Evolutionary conservation across 2,329 filamentous ascomycete genomes (phyloP).

Genomic region (Calcarisporium arbuscula): DNA sequence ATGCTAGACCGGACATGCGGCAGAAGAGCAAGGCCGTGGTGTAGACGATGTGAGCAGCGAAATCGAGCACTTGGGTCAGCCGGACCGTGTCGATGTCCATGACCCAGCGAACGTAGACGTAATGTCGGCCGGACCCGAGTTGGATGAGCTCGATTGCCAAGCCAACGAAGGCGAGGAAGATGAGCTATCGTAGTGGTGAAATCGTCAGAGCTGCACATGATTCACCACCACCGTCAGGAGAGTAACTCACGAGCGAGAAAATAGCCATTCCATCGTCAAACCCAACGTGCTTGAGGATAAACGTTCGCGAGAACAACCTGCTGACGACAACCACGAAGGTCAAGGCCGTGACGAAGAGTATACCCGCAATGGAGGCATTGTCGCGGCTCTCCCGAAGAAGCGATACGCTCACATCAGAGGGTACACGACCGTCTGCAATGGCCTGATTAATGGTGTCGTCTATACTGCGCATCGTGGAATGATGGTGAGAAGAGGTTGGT

Average conservation of each 20-base stretch:
- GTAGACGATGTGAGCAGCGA: conserved; percentile 44
- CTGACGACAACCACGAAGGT: conserved; percentile 26
- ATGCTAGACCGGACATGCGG: conserved; percentile 44
- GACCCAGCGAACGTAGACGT: conserved; percentile 40
- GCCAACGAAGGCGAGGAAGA: conserved; percentile 34
- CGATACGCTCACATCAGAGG: conserved; percentile 23
- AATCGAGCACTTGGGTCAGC: conserved; percentile 40
- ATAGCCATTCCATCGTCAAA: conserved; percentile 31
- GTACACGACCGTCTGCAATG: conserved; percentile 28
- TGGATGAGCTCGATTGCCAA: conserved; percentile 38
- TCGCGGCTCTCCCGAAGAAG: conserved; percentile 32
- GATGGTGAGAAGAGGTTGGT: too few relatives aligned
- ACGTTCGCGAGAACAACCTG: conserved; percentile 26
- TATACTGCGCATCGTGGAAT: too few relatives aligned
- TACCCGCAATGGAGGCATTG: conserved; percentile 29
- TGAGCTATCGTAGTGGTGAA: background rate
- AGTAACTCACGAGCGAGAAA: conserved; percentile 24
- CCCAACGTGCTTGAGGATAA: conserved; percentile 30
- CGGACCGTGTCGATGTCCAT: conserved; percentile 33
- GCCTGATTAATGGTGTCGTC: too few relatives aligned
- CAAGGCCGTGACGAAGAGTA: conserved; percentile 29
- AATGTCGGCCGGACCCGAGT: conserved; percentile 41
- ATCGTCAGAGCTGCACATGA: background rate
- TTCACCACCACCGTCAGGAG: background rate
- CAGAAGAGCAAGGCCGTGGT: conserved; percentile 42